Percentiles rank a stretch among this genome's conserved stretches.
These are phyloP conservation scores for Ceratocystis cacaofunesta DNA, from an alignment of 2,329 filamentous ascomycete genomes.

Conservation along the genomic window DNA sequence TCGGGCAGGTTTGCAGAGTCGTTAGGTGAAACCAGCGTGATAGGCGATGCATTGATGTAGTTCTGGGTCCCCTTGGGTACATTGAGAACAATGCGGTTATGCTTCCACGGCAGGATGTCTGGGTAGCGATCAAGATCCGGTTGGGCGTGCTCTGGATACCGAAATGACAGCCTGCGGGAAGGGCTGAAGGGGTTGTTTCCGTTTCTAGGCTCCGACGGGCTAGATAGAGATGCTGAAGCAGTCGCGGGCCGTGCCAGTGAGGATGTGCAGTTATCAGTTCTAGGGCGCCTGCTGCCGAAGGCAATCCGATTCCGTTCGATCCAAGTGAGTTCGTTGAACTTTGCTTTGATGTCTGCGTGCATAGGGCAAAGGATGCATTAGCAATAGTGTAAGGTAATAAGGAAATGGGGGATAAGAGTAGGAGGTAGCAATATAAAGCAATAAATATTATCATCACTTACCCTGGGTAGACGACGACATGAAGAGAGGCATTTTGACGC, in stretches of 20 bases:
- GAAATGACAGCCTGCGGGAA: constrained; percentile 13
- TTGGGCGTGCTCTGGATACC: constrained; percentile 12
- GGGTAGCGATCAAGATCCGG: constrained; percentile 59
- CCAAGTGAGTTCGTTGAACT: constrained; percentile 40
- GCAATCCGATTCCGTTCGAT: constrained; percentile 35
- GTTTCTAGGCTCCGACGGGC: background rate
- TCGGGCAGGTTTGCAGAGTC: constrained; percentile 26
- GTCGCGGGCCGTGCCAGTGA: constrained; percentile 10
- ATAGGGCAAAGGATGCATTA: background rate
- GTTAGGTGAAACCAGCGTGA: constrained; percentile 37
- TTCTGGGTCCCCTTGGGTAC: constrained; percentile 60
- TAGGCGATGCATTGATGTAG: constrained; percentile 72
- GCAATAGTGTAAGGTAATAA: background rate
- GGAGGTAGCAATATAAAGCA: background rate
- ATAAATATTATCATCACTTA: constrained; percentile 19
- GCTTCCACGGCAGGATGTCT: constrained; percentile 81
- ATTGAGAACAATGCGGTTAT: constrained; percentile 66
- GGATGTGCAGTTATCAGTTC: constrained; percentile 10
- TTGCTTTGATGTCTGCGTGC: constrained; percentile 32
- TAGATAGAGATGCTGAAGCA: constrained; percentile 3
- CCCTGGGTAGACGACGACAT: constrained; percentile 26
- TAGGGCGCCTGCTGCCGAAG: constrained; percentile 18
- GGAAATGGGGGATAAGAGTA: background rate
- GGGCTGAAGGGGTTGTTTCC: background rate
- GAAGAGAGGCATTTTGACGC: constrained; percentile 27